Evolutionary conservation across 441 rosid genomes (phyloP).

Genomic region (Flueggea neowawraea): DNA sequence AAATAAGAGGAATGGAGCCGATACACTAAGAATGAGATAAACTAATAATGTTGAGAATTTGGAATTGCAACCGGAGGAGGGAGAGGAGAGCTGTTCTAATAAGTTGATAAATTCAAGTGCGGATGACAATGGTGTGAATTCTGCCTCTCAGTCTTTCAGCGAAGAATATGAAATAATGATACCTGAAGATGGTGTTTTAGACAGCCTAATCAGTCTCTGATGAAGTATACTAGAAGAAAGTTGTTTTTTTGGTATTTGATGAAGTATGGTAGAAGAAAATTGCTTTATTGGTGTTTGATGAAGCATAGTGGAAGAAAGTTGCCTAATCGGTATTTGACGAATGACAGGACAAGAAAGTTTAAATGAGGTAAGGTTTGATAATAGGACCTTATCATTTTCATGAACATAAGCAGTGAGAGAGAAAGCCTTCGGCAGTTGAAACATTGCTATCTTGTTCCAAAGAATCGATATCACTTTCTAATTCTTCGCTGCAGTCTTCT

Average conservation of each 20-base stretch:
- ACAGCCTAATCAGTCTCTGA: slow-evolving; percentile 28
- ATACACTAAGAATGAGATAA: background rate
- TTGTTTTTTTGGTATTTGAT: background rate
- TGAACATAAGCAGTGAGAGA: too few relatives aligned
- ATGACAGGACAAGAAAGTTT: background rate
- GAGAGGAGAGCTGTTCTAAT: background rate
- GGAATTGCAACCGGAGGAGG: too few relatives aligned
- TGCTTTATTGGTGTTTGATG: background rate
- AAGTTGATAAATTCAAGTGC: slow-evolving; percentile 23
- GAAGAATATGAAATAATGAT: slow-evolving; percentile 11
- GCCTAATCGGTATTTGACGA: background rate
- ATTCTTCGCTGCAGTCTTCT: too few relatives aligned
- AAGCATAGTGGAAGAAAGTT: background rate
- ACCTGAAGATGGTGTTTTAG: slow-evolving; percentile 11
- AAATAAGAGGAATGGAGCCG: background rate
- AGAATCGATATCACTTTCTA: too few relatives aligned
- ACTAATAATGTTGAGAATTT: too few relatives aligned
- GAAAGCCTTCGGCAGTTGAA: too few relatives aligned
- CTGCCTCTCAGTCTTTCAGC: slow-evolving; percentile 20
- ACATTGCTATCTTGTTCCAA: background rate
- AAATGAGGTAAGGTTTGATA: too few relatives aligned
- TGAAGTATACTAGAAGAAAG: slow-evolving; percentile 39
- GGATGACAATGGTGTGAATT: slow-evolving; percentile 17
- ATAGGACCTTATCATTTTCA: too few relatives aligned
- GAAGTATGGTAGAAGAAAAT: background rate